These are phyloP conservation scores for Elsinoe perseae DNA, from an alignment of 2,329 filamentous ascomycete genomes.

Conservation along the genomic window DNA sequence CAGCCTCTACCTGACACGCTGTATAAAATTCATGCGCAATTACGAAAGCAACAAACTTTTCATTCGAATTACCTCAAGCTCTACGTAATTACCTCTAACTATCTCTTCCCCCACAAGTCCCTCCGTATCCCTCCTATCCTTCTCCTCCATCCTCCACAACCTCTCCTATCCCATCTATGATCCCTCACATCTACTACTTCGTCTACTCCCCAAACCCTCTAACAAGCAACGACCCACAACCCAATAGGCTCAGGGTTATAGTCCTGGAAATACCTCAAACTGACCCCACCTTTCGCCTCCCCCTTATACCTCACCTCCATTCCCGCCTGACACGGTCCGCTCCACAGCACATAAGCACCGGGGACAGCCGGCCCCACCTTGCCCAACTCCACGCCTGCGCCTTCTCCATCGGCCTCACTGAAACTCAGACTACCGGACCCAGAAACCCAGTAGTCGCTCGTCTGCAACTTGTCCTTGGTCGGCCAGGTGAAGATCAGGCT, in stretches of 20 bases:
- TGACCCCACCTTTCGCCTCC: neutral
- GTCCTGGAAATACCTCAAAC: constrained; percentile 12
- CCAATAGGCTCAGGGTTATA: constrained; percentile 13
- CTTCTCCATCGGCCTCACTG: constrained; percentile 17
- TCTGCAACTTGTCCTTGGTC: constrained; percentile 27
- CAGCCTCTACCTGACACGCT: neutral
- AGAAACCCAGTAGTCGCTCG: constrained; percentile 29
- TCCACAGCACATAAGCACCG: neutral
- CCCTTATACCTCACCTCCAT: constrained; percentile 7
- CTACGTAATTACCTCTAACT: neutral
- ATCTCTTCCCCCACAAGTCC: neutral
- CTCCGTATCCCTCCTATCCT: neutral
- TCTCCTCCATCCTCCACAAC: neutral
- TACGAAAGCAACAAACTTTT: neutral
- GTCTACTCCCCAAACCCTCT: neutral
- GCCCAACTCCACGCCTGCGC: neutral
- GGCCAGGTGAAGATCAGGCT: constrained; percentile 43
- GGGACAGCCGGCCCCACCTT: neutral
- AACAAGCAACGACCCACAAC: constrained; percentile 15
- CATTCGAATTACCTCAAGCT: neutral
- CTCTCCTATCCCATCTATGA: neutral
- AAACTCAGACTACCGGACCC: constrained; percentile 32
- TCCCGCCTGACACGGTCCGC: neutral
- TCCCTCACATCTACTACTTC: neutral
- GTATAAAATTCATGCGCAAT: neutral